Base-by-base conservation (phyloP, 305 asterid species). In the Ajuga reptans region DNA sequence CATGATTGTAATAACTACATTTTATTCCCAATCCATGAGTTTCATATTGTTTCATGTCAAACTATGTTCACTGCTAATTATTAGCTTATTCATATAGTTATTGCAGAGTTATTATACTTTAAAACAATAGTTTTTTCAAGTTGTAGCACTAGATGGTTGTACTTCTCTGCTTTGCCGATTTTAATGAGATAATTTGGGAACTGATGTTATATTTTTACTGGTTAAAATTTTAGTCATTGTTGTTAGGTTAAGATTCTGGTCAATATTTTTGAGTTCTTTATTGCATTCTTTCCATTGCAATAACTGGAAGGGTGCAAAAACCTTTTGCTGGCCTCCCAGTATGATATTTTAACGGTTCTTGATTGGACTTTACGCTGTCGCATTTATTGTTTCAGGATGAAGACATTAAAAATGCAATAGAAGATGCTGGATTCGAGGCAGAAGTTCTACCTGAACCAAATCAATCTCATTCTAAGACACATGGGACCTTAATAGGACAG, bases 351-450 rank as follows among this genome's bases (percentile, higher is more conserved):
- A 57, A 39, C 72, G 51, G 70, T 64, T 59, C 46, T 75, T 78
- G 3, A 31, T 51, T 77, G 75, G 39, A 49, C 45, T 57, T 16
- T 45, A 67, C 64, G 63, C 58, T 73, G 51, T 60, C 66, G 54
- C 24, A 17, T 61, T 29, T 66, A 34, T 64, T 80, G 63, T 72
- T 87, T 71, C 84, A 94, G 99, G 96, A 84, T 66, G 88, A 85
- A 69, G 97, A 94, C 68, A 83, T 94, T 43, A 82, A 69, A 68
- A 86, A 80, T 83, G 95, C 97, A 9, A 83, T 94, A 68, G 99
- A 94, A 77, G 99, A 91, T 89, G 95, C 96, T 52, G 99, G 99
- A 39, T 94, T 94, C 56, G 99, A 91, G 73, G 99, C 99, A 14
- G 97, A 94, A 76, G 72, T 91, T 79, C 71, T 91, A 45, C 75